Evolutionary conservation across 2,329 filamentous ascomycete species (phyloP).

Genomic region (Fusarium poae): DNA sequence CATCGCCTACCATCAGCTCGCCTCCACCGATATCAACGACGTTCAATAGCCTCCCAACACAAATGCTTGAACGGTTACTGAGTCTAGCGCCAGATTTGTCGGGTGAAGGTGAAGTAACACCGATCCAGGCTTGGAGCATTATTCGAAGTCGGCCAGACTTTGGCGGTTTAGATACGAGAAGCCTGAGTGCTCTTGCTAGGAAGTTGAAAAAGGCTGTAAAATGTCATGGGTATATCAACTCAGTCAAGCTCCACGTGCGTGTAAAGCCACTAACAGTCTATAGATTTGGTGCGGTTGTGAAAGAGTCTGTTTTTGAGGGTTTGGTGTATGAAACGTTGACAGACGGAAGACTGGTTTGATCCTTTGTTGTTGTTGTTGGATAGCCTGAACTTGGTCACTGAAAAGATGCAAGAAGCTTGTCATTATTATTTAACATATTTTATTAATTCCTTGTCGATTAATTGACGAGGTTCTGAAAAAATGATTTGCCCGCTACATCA

Average conservation of each 20-base stretch:
- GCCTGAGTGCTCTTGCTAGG: background rate
- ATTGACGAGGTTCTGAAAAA: too few relatives aligned
- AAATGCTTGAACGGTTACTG: slow-evolving; percentile 17
- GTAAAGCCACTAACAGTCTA: background rate
- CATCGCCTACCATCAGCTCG: slow-evolving; percentile 7
- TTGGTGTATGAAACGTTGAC: slow-evolving; percentile 17
- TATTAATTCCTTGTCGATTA: too few relatives aligned
- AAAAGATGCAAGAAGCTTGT: fast-evolving
- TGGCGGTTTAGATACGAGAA: background rate
- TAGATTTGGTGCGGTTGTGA: slow-evolving; percentile 29
- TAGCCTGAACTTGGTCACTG: too few relatives aligned
- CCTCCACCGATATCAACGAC: background rate
- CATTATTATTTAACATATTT: too few relatives aligned
- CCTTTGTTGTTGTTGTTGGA: too few relatives aligned
- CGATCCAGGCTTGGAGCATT: slow-evolving; percentile 26
- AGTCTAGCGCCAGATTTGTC: slow-evolving; percentile 20
- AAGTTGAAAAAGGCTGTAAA: slow-evolving; percentile 17
- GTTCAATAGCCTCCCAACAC: background rate
- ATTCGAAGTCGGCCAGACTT: slow-evolving; percentile 27
- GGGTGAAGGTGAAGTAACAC: slow-evolving; percentile 26
- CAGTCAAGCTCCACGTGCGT: fast-evolving
- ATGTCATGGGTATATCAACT: slow-evolving; percentile 24
- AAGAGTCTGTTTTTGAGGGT: slow-evolving; percentile 26
- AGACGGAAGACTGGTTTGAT: background rate
- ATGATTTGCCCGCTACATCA: too few relatives aligned